Base-by-base conservation (phyloP, 495 filamentous ascomycete genomes). In the Aspergillus conjunctus region DNA sequence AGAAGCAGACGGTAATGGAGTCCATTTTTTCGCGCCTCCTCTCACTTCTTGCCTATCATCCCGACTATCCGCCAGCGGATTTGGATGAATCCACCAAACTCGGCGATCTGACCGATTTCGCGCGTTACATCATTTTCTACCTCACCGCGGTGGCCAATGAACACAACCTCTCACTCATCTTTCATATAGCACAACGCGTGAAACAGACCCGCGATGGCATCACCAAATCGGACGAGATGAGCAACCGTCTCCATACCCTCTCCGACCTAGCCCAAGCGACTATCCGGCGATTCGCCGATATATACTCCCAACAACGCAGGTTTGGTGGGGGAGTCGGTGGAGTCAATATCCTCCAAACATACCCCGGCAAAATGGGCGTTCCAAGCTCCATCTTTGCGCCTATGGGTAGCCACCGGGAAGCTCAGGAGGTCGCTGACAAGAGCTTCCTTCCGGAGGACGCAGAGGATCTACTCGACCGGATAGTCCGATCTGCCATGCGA, bases 11-110 rank as follows among this genome's bases (percentile, higher is more conserved):
- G 37, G 79, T 88, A 8, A 88, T 98, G 80, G 95, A 98, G 72
- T 79, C 87, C 15, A 79, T 89, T n/a, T 90, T 99, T 71, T 83
- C 90, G 15, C 88, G 94, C 20, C 81, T 98, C 14, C 73, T 98
- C 43, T 94, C 90, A 41, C 77, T 97, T 22, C 85, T 98, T 17
- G 92, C 93, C 14, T 94, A 98, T 69, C 94, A 99, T 73, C 94
- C 93, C 1, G 95, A 99, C 71, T 99, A 93, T 70, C 78, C 78
- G 21, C 69, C 75, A 9, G 66, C 73, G 15, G 68, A 75, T 22
- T 18, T 77, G 21, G 78, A 79, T n/a, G 72, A 75, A 30, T 79
- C 82, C 22, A 78, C 80, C 0, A 81, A 86, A 41, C 70, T 85
- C 6, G 86, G 83, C 7, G 90, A 93, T 52, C 73, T 97, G 48